Evolutionary conservation across 2,329 filamentous ascomycete genomes (phyloP).

Genomic region (Hypoxylon sp.): DNA sequence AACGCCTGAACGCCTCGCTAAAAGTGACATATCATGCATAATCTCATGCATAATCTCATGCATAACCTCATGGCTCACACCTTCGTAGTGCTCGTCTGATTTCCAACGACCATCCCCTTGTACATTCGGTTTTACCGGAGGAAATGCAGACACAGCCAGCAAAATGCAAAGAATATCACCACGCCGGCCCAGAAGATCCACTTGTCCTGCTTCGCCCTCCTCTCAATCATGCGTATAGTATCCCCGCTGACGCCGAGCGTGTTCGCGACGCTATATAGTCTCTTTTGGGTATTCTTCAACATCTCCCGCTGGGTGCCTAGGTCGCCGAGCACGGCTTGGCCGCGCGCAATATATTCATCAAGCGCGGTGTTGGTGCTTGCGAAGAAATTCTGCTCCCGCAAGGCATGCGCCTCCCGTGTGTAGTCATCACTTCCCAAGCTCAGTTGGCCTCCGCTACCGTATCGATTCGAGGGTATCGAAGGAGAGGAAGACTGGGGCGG

Average conservation of each 20-base stretch:
- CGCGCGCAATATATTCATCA: constrained; percentile 93
- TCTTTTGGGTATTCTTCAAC: constrained; percentile 92
- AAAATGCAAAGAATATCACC: constrained; percentile 89
- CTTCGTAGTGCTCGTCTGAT: constrained; percentile 16
- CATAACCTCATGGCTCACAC: background rate
- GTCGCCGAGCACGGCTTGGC: constrained; percentile 90
- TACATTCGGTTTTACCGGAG: constrained; percentile 69
- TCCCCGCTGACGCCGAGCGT: constrained; percentile 94
- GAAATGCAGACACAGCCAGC: constrained; percentile 90
- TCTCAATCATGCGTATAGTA: constrained; percentile 96
- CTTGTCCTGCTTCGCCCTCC: constrained; percentile 93
- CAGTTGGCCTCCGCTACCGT: constrained; percentile 58
- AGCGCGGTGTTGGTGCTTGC: constrained; percentile 84
- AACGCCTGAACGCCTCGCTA: constrained; percentile 49
- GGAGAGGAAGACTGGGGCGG: constrained; percentile 50
- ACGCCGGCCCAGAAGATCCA: constrained; percentile 97
- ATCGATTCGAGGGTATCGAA: constrained; percentile 61
- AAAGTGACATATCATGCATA: constrained; percentile 25
- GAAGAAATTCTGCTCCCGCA: constrained; percentile 93
- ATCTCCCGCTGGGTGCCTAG: constrained; percentile 92
- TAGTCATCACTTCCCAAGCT: constrained; percentile 72
- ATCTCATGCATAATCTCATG: background rate
- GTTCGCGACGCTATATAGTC: constrained; percentile 92
- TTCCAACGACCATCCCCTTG: constrained; percentile 21
- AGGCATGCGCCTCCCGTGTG: constrained; percentile 82